Percentiles rank a stretch among this genome's conserved stretches.
Evolutionary conservation across 2,329 filamentous ascomycete genomes (phyloP).

Genomic region (Emericellopsis cladophorae): DNA sequence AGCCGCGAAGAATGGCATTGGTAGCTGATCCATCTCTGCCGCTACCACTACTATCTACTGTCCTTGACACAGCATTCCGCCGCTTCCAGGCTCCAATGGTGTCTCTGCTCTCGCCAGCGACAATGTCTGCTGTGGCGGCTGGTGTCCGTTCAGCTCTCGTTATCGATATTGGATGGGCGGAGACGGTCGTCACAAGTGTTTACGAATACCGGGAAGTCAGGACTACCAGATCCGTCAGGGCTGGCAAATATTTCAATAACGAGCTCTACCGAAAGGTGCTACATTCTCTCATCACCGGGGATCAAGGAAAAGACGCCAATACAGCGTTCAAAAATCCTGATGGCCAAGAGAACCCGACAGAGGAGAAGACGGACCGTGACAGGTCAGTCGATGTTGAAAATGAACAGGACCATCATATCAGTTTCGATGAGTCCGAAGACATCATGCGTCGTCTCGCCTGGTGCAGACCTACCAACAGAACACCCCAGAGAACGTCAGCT

Average conservation of each 20-base stretch:
- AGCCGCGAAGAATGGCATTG: slow-evolving; percentile 61
- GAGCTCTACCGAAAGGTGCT: slow-evolving; percentile 52
- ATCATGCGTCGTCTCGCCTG: slow-evolving; percentile 63
- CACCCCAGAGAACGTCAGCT: slow-evolving; percentile 22
- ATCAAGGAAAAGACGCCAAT: slow-evolving; percentile 1
- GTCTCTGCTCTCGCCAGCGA: slow-evolving; percentile 65
- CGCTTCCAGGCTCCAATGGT: slow-evolving; percentile 70
- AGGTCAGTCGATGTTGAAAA: slow-evolving; percentile 2
- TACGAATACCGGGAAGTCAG: slow-evolving; percentile 83
- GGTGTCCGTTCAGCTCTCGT: slow-evolving; percentile 79
- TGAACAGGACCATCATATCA: slow-evolving; percentile 26
- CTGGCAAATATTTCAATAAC: slow-evolving; percentile 57
- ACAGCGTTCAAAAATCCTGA: slow-evolving; percentile 7
- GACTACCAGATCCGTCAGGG: slow-evolving; percentile 58
- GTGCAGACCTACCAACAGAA: slow-evolving; percentile 39
- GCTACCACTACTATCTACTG: slow-evolving; percentile 60
- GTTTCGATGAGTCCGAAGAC: slow-evolving; percentile 75
- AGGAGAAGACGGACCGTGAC: not conserved
- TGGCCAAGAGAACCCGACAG: slow-evolving; percentile 5
- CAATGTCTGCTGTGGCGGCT: slow-evolving; percentile 63
- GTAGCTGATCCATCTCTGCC: slow-evolving; percentile 69
- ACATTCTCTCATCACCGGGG: slow-evolving; percentile 15
- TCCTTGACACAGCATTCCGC: slow-evolving; percentile 68
- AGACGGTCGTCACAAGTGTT: slow-evolving; percentile 73
- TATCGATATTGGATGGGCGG: slow-evolving; percentile 84